These are phyloP conservation scores for Solanum dulcamara DNA, from an alignment of 257 asterid species.

Conservation along the genomic window DNA sequence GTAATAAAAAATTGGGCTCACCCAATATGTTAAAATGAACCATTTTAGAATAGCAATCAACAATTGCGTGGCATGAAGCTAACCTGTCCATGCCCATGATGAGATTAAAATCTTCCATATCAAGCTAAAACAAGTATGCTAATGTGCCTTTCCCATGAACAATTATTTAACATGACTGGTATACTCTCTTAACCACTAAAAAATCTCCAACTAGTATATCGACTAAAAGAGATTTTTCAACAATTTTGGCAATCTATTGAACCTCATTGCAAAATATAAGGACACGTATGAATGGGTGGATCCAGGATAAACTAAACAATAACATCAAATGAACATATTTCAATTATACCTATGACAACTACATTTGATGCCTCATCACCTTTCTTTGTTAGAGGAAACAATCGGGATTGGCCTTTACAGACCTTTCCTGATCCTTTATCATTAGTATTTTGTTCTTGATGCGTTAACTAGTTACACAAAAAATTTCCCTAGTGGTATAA, in stretches of 20 bases:
- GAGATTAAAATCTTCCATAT: background rate
- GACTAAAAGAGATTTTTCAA: background rate
- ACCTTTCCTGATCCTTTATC: background rate
- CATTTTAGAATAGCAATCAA: background rate
- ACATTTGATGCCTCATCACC: background rate
- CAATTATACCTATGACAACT: background rate
- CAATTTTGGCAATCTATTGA: background rate
- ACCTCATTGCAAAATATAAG: background rate
- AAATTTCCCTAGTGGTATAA: no score
- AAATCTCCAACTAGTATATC: background rate
- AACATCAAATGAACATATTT: background rate
- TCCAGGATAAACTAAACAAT: background rate
- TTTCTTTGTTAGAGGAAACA: background rate
- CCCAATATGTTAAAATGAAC: background rate
- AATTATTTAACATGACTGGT: background rate
- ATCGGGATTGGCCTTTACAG: fast-evolving
- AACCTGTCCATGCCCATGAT: background rate
- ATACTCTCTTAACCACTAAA: background rate
- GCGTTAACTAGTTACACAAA: background rate
- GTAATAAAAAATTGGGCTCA: background rate
- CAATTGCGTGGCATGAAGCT: background rate
- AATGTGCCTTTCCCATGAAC: background rate
- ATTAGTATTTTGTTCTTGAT: no score
- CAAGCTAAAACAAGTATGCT: background rate
- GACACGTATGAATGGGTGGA: no score